Evolutionary conservation across 768 basidiomycete species (phyloP), one percentile per base, ranked within the genome.

Genomic region (Mycena pura): DNA sequence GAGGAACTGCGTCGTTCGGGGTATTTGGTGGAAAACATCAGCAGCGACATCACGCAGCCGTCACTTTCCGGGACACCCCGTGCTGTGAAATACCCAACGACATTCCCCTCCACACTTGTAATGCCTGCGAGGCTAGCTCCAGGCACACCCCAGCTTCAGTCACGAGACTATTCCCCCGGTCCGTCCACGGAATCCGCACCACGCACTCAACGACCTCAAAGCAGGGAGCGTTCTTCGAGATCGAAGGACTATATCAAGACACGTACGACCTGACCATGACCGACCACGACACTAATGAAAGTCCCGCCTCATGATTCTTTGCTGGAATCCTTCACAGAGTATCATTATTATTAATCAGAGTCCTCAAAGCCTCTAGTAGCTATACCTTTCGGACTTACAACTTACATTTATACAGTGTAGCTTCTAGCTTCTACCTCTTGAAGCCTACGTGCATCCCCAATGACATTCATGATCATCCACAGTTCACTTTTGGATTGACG

Each of bases 21-120:
- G 3, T 64, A 66, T n/a, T 36, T 31, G 14, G 53, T 57, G 28
- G 60, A 64, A 25, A 66, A 62, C 48, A 56, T 62, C 58, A 31
- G 53, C 17, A 66, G 65, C 29, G 55, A 53, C 50, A 63, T 66
- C 19, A 58, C 67, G 10, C 67, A 63, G 36, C 67, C 67, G 9
- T 61, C 59, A 21, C 52, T 36, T 27, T 68, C 62, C 5, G 59
- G 47, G 11, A 60, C 61, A 4, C 57, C 27, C 2, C 27, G 39
- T n/a, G 54, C 38, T 21, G 22, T 25, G 15, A 66, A 66, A 49
- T 66, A 62, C 57, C 63, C 60, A 21, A 54, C 57, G 27, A 48
- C 40, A 40, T 58, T 61, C 50, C 57, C 56, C 9, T 25, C 63
- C 1, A 51, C 15, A 22, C 46, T 14, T 25, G 31, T 32, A 31